Base-by-base conservation (phyloP, 441 rosid genomes). In the Dalechampia spathulata region DNA sequence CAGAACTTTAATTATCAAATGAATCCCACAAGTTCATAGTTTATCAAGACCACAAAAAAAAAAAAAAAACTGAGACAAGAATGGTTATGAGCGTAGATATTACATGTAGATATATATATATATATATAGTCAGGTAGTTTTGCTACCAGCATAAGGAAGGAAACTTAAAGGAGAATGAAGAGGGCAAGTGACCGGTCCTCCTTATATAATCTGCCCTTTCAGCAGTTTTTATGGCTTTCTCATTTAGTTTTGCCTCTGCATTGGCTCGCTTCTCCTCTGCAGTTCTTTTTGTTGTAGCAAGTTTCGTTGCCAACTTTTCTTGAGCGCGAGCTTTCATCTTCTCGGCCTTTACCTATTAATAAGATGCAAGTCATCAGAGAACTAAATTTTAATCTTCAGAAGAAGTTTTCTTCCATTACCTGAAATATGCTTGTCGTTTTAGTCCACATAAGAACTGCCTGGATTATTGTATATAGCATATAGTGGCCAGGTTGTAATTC, bases 71-170 rank as follows among this genome's bases (percentile, higher is more conserved):
- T 22, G 42, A 38, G 7, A 17, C 45, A 54, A 49, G 23, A 65
- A 43, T 20, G 39, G 53, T 57, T 34, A 36, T 7, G 27, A 34
- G 26, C 17, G 34, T 28, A 59, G 34, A 4, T 30, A 30, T 30
- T 30, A 8, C 34, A 30, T 30, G 8, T 30, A 30, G 34, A 30
- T 30, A 3, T 30, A 39, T 49, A 50, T 60, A 62, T 55, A 36
- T 28, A 28, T 37, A 38, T 19, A 66, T 30, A 57, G 17, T 7
- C 60, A 37, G 27, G 37, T 39, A 9, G 45, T 48, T 9, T 32
- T 49, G 60, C 80, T 83, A 88, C 96, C 94, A 81, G 75, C 91
- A 92, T 32, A 81, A 63, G 43, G 86, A 83, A n/a, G 94, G 92
- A 61, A 86, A 49, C 76, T 86, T 92, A 46, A 92, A 69, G 56